These are phyloP conservation scores for Lecanicillium sp. DNA, from an alignment of 2,329 filamentous ascomycete genomes.

Conservation along the genomic window DNA sequence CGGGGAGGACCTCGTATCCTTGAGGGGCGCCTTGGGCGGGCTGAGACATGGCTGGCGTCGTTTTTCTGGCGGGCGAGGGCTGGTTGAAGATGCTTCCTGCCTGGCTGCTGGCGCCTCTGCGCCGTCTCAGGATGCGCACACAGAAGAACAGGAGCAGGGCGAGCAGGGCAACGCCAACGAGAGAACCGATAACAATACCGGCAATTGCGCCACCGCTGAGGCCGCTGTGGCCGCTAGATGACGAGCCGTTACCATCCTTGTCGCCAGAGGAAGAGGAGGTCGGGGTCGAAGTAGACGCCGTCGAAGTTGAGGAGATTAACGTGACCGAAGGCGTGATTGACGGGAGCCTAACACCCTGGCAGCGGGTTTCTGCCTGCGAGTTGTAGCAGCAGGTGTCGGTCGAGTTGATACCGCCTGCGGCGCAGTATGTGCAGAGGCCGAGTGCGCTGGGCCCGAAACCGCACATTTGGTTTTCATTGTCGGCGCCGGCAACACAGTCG, in stretches of 20 bases:
- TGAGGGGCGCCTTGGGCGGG: slow-evolving; percentile 30
- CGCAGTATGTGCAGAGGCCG: slow-evolving; percentile 84
- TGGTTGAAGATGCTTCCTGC: slow-evolving; percentile 81
- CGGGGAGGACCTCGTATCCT: slow-evolving; percentile 71
- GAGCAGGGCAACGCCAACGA: slow-evolving; percentile 66
- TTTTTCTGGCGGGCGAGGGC: slow-evolving; percentile 64
- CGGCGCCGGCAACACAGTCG: slow-evolving; percentile 68
- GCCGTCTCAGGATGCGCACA: slow-evolving; percentile 42
- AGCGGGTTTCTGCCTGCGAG: slow-evolving; percentile 67
- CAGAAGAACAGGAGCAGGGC: slow-evolving; percentile 64
- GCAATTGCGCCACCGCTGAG: slow-evolving; percentile 86
- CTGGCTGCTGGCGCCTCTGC: slow-evolving; percentile 47
- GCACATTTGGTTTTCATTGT: slow-evolving; percentile 82
- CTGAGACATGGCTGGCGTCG: slow-evolving; percentile 33
- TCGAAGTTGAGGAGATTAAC: slow-evolving; percentile 40
- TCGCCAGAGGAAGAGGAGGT: slow-evolving; percentile 29
- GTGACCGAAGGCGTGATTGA: slow-evolving; percentile 64
- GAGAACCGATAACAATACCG: slow-evolving; percentile 77
- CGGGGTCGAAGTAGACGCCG: slow-evolving; percentile 27
- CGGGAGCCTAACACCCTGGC: slow-evolving; percentile 71
- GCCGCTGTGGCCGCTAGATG: not conserved
- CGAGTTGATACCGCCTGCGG: slow-evolving; percentile 75
- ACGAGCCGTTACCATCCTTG: slow-evolving; percentile 23
- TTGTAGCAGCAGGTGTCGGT: slow-evolving; percentile 94
- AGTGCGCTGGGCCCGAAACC: slow-evolving; percentile 67